Base-by-base conservation (phyloP, 2,329 filamentous ascomycete genomes). In the Dichotomopilus funicola region DNA sequence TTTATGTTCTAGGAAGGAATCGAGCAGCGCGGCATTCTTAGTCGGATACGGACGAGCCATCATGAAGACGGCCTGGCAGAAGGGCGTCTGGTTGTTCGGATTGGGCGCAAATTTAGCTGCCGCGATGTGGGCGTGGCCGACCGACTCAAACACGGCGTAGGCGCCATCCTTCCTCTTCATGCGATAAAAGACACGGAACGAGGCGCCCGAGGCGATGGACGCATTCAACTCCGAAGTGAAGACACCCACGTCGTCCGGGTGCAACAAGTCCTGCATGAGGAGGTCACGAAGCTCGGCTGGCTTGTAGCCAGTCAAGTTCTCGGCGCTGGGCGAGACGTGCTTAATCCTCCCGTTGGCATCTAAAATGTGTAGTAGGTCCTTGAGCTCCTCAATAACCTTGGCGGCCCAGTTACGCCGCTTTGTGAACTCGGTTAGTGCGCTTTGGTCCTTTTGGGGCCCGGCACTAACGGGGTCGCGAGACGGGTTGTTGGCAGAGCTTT, bases 1-100 rank as follows among this genome's bases (percentile, higher is more conserved):
- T 72, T 96, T 96, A 74, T 96, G 91, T 69, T 97, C 92, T 34
- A 97, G 77, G 65, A 96, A 96, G 0, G 91, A 95, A 72, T 97
- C 91, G 19, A 96, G 78, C 9, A 96, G 78, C 3, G 82, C 82
- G 1, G 90, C 86, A 67, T 92, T 95, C 72, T 88, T 91, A 35
- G 88, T 95, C 5, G 90, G 91, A 69, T 96, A 96, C 1, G 89
- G 89, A 19, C 91, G 82, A 7, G 89, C 85, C 85, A 95, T 92
- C 77, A 97, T 88, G 69, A 96, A 96, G 64, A 96, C 89, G 40
- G 91, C 91, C 64, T 89, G 84, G 69, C 91, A 96, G 63, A 88
- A 87, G 1, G 84, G 80, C 2, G 83, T 79, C 56, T 83, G 78
- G 61, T 86, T 86, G 61, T 80, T 78, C 1, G 81, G 79, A 57